These are phyloP conservation scores for Amborella trichopoda DNA, from an alignment of 164 flowering plant genomes.

Conservation along the genomic window DNA sequence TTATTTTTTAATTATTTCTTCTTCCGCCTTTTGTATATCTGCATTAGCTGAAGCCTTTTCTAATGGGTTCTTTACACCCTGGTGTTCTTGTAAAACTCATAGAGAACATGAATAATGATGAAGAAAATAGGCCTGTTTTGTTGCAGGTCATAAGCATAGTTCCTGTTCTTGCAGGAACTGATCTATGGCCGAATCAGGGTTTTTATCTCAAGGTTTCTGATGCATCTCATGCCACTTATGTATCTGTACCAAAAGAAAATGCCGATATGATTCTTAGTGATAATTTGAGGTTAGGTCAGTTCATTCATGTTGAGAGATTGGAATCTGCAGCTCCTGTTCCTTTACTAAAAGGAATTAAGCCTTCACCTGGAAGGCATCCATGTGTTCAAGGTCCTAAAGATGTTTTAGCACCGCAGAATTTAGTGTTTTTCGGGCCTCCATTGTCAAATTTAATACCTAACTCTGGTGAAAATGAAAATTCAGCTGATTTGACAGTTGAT, in stretches of 20 bases:
- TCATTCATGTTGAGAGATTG: conserved; percentile 34
- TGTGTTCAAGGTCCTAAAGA: conserved; percentile 45
- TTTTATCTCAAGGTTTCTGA: conserved; percentile 67
- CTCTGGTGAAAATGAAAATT: not conserved
- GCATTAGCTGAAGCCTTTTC: no score
- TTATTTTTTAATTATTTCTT: no score
- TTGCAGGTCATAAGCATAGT: conserved; percentile 56
- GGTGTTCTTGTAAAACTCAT: conserved; percentile 58
- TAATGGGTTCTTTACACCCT: conserved; percentile 35
- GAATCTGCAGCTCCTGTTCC: conserved; percentile 51
- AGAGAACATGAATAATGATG: conserved; percentile 23
- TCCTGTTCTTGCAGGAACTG: conserved; percentile 40
- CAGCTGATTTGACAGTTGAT: not conserved
- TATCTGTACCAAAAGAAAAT: conserved; percentile 40
- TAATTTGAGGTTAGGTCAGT: conserved; percentile 56
- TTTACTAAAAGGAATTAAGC: conserved; percentile 31
- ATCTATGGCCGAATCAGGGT: conserved; percentile 66
- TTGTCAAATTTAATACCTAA: conserved; percentile 1
- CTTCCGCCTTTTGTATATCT: no score
- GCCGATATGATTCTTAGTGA: conserved; percentile 44
- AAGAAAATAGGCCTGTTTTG: conserved; percentile 19
- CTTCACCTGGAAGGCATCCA: conserved; percentile 43
- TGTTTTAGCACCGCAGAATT: conserved; percentile 9
- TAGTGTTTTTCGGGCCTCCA: conserved; percentile 6
- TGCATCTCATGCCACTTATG: conserved; percentile 45